Evolutionary conservation across 805 yeast genomes (phyloP).

Genomic region (Ogataea pini): DNA sequence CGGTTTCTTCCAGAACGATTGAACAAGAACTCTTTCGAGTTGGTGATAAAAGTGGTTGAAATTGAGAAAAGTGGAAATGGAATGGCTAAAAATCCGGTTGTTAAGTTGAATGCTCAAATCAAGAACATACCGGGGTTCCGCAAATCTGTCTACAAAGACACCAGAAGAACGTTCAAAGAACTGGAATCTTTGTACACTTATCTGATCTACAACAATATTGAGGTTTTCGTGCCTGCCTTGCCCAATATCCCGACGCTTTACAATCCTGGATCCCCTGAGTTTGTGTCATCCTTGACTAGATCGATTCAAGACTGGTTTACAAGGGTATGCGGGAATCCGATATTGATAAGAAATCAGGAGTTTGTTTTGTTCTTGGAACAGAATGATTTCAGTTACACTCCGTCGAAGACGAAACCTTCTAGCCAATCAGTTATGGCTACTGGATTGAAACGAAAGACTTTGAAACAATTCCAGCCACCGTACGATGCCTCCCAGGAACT

Average conservation of each 20-base stretch:
- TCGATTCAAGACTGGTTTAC: conserved; percentile 86
- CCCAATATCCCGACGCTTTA: conserved; percentile 76
- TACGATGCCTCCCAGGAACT: conserved; percentile 81
- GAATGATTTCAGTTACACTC: conserved; percentile 40
- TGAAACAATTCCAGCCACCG: conserved; percentile 91
- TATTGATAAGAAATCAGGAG: conserved; percentile 85
- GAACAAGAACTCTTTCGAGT: conserved; percentile 38
- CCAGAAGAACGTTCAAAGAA: conserved; percentile 81
- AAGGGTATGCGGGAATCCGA: conserved; percentile 69
- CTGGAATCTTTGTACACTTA: conserved; percentile 74
- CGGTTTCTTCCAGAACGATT: conserved; percentile 53
- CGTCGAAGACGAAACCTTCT: conserved; percentile 42
- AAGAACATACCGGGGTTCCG: conserved; percentile 73
- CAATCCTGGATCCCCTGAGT: conserved; percentile 85
- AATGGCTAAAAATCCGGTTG: conserved; percentile 73
- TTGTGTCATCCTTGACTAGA: conserved; percentile 52
- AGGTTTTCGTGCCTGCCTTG: conserved; percentile 88
- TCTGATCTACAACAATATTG: conserved; percentile 78
- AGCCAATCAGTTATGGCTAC: conserved; percentile 60
- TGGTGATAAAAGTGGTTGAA: conserved; percentile 60
- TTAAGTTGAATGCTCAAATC: conserved; percentile 63
- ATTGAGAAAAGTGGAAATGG: conserved; percentile 64
- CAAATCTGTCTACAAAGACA: conserved; percentile 64
- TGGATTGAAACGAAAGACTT: conserved; percentile 83
- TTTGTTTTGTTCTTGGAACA: conserved; percentile 64